Conservation (phyloP, 768 basidiomycete genomes). For the Phylloporus scabripes region DNA sequence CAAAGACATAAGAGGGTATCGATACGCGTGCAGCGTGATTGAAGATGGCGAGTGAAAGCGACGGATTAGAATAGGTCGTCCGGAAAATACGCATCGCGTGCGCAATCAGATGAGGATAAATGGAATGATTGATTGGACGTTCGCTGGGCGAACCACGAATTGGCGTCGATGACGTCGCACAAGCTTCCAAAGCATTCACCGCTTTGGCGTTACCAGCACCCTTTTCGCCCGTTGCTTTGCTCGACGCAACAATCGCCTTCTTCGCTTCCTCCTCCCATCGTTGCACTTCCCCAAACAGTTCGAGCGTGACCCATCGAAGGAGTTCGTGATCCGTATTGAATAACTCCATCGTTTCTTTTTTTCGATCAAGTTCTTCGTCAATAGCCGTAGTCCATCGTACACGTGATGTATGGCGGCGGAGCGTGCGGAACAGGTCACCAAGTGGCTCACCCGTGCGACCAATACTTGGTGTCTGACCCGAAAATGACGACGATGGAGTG, state of each 20-base stretch:
- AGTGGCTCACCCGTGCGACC: slow-evolving; percentile 20
- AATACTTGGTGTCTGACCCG: slow-evolving; percentile 14
- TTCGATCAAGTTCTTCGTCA: slow-evolving; percentile 56
- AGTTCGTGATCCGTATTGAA: slow-evolving; percentile 66
- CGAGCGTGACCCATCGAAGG: slow-evolving; percentile 63
- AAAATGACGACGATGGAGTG: background rate
- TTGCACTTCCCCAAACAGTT: slow-evolving; percentile 61
- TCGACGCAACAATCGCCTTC: slow-evolving; percentile 29
- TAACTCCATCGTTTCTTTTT: slow-evolving; percentile 67
- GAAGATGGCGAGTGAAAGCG: slow-evolving; percentile 80
- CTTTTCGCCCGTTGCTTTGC: background rate
- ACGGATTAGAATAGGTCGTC: slow-evolving; percentile 71
- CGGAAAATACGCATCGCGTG: slow-evolving; percentile 75
- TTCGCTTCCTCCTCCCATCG: slow-evolving; percentile 45
- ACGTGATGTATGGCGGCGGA: slow-evolving; percentile 48
- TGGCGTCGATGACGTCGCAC: background rate
- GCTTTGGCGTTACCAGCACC: background rate
- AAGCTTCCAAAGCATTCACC: background rate
- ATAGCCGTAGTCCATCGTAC: slow-evolving; percentile 47
- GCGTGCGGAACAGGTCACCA: slow-evolving; percentile 49
- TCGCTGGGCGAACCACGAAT: background rate
- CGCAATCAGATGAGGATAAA: slow-evolving; percentile 73
- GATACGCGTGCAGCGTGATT: slow-evolving; percentile 70
- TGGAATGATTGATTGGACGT: slow-evolving; percentile 49
- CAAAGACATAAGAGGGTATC: slow-evolving; percentile 78